These are phyloP conservation scores for Suillus alpinus DNA, from an alignment of 768 basidiomycete genomes.

Conservation along the genomic window DNA sequence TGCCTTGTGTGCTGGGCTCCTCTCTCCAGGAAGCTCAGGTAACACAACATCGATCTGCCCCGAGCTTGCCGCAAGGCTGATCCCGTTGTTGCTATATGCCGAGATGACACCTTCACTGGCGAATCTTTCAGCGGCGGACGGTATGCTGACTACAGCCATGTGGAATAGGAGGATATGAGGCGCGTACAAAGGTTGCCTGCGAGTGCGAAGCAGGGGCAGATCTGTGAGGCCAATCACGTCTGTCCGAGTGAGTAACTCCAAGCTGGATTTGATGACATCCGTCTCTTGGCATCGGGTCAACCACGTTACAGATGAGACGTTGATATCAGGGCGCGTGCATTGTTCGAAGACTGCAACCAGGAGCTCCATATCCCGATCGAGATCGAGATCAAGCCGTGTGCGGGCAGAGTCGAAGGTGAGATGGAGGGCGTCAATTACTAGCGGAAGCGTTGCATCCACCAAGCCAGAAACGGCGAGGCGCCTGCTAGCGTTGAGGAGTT, in stretches of 20 bases:
- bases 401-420: slow-evolving; percentile 65
- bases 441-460: slow-evolving; percentile 57
- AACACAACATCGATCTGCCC: slow-evolving; percentile 68
- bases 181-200: slow-evolving; percentile 68
- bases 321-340: slow-evolving; percentile 67
- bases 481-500: slow-evolving; percentile 56
- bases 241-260: slow-evolving; percentile 67
- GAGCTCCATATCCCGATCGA: slow-evolving; percentile 80
- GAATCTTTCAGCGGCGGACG: slow-evolving; percentile 78
- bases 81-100: slow-evolving; percentile 80
- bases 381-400: slow-evolving; percentile 52
- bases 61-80: slow-evolving; percentile 72
- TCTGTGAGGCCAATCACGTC: slow-evolving; percentile 73
- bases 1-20: slow-evolving; percentile 73
- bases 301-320: slow-evolving; percentile 72
- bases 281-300: slow-evolving; percentile 77
- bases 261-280: slow-evolving; percentile 70
- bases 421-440: slow-evolving; percentile 67
- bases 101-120: slow-evolving; percentile 79
- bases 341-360: slow-evolving; percentile 83
- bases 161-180: slow-evolving; percentile 84
- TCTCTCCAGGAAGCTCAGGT: slow-evolving; percentile 69
- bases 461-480: slow-evolving; percentile 56
- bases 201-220: slow-evolving; percentile 55
- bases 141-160: slow-evolving; percentile 75